phyloP scores from a whole-genome alignment of 768 basidiomycete genomes.

The Russula emetica region DNA sequence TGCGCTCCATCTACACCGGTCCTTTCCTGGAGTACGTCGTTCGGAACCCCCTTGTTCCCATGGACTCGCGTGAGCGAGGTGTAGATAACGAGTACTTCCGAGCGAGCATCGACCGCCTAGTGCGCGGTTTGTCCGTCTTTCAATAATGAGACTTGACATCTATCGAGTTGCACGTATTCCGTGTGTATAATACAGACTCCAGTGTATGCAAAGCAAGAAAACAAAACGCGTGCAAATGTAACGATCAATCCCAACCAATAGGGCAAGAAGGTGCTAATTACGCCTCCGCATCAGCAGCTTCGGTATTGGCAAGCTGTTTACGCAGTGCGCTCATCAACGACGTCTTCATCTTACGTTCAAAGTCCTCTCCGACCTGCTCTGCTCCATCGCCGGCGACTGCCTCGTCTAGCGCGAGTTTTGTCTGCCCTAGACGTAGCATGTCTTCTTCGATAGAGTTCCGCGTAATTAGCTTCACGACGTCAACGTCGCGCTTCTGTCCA shows the following conservation, averaged over 20 bases:
- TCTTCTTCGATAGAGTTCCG: constrained; percentile 94
- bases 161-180: neutral
- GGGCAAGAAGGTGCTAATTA: neutral
- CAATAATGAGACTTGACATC: constrained; percentile 27
- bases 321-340: constrained; percentile 81
- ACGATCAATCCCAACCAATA: neutral
- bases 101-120: constrained; percentile 67
- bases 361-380: constrained; percentile 49
- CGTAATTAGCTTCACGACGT: constrained; percentile 91
- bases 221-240: constrained; percentile 19
- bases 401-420: constrained; percentile 88
- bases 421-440: constrained; percentile 84
- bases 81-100: constrained; percentile 94
- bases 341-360: constrained; percentile 72
- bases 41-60: constrained; percentile 78
- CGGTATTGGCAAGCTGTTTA: constrained; percentile 47
- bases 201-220: constrained; percentile 26
- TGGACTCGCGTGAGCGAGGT: constrained; percentile 80
- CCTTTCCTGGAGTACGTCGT: constrained; percentile 94
- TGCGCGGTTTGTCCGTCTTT: constrained; percentile 56
- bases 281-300: neutral
- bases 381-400: constrained; percentile 83
- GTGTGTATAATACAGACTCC: constrained; percentile 21
- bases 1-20: constrained; percentile 89
- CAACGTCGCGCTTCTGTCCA: constrained; percentile 90